Evolutionary conservation across 1,284 basidiomycete species (phyloP).

Genomic region (Abortiporus biennis): DNA sequence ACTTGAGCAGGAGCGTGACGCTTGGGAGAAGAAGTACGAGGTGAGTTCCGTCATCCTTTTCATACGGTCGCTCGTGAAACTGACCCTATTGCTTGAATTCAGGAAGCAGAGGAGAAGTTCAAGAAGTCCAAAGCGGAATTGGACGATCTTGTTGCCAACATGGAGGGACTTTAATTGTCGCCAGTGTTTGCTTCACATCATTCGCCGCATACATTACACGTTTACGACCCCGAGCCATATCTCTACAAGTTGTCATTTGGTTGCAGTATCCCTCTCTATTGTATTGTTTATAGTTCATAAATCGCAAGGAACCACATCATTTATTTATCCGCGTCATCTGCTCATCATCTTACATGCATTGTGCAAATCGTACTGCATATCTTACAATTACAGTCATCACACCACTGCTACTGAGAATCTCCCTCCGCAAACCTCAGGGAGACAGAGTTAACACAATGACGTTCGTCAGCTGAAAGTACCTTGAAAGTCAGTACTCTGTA

Average conservation of each 20-base stretch:
- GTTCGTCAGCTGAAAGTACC: slow-evolving; percentile 57
- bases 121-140: slow-evolving; percentile 77
- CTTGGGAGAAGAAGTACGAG: slow-evolving; percentile 94
- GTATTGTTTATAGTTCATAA: not conserved
- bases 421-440: slow-evolving; percentile 76
- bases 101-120: slow-evolving; percentile 79
- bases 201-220: too few species aligned
- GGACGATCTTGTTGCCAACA: slow-evolving; percentile 79
- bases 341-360: too few species aligned
- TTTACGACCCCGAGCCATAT: too few species aligned
- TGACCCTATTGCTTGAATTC: not conserved
- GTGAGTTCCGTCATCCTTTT: slow-evolving; percentile 37
- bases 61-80: slow-evolving; percentile 3
- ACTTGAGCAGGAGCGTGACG: slow-evolving; percentile 88
- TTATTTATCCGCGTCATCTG: not conserved
- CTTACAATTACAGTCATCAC: not conserved
- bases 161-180: slow-evolving; percentile 70
- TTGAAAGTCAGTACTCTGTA: slow-evolving; percentile 9
- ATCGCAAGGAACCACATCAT: not conserved
- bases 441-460: slow-evolving; percentile 89
- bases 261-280: slow-evolving; percentile 2
- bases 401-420: too few species aligned
- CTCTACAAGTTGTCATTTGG: not conserved
- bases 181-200: too few species aligned
- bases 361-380: not conserved